phyloP scores from a whole-genome alignment of 192 early-diverging fungal species.

The Podila minutissima region DNA sequence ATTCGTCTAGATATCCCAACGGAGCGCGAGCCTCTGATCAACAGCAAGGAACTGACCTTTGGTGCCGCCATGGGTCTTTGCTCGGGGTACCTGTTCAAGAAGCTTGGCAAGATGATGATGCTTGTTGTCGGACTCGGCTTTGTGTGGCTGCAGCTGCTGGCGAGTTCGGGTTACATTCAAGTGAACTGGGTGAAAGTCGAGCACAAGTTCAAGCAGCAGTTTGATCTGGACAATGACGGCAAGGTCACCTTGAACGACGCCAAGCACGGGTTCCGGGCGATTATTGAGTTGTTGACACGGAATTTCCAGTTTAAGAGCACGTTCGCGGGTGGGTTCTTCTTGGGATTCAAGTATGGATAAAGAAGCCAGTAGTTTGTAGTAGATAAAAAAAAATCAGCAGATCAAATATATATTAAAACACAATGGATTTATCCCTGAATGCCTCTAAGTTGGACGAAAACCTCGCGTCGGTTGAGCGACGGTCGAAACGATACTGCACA shows the following conservation, averaged over 20 bases:
- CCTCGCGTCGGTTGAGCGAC: no score
- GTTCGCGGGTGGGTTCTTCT: constrained; percentile 55
- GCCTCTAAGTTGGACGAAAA: no score
- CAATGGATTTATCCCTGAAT: no score
- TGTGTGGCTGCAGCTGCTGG: constrained; percentile 55
- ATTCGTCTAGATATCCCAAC: not conserved
- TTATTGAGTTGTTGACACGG: constrained; percentile 53
- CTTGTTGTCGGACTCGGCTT: constrained; percentile 55
- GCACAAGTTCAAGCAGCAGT: constrained; percentile 28
- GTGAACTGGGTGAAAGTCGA: constrained; percentile 58
- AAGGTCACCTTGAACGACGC: constrained; percentile 48
- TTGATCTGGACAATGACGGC: constrained; percentile 58
- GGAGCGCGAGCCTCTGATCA: constrained; percentile 32
- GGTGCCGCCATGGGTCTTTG: constrained; percentile 58
- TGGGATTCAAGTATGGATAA: constrained; percentile 59
- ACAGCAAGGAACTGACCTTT: constrained; percentile 57
- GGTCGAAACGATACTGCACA: no score
- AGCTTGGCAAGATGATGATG: constrained; percentile 59
- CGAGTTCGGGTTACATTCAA: constrained; percentile 52
- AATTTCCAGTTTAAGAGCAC: constrained; percentile 65
- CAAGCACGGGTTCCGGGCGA: constrained; percentile 35
- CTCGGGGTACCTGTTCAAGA: constrained; percentile 61
- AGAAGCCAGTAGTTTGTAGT: not conserved
- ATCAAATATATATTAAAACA: not conserved
- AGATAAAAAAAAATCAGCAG: not conserved